Evolutionary conservation across 2,329 filamentous ascomycete species (phyloP), one percentile per base, ranked within the genome.

Genomic region (Dendryphion nanum): DNA sequence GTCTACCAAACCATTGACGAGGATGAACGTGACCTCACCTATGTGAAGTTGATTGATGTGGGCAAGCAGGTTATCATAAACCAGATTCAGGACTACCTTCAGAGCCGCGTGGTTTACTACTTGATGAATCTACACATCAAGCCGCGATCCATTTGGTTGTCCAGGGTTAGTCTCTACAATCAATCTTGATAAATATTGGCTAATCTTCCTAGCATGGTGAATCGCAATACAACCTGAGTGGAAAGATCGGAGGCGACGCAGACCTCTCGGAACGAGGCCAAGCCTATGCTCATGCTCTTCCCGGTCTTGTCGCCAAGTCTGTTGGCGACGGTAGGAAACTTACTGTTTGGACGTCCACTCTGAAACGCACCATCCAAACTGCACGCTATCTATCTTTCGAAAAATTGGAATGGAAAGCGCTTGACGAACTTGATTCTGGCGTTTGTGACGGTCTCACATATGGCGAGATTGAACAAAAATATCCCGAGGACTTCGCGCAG

Each of bases 81-180:
- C 71, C 84, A 86, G 61, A 95, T 98, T 59, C 85, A 89, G 62
- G 93, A 98, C 68, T 98, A 98, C 61, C 76, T 98, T 18, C 93
- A 96, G 65, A 95, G 89, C 65, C 84, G 93, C 41, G 84, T 98
- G 30, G 91, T 98, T 31, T 98, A 98, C 69, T 98, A 96, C 64
- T 81, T 97, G 41, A 96, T 97, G 83, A 98, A 97, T 64, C 76
- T 98, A 26, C 93, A 98, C 70, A 98, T 98, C 66, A 91, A 91
- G 48, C 91, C 91, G 14, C 82, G 93, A 40, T 95, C 89, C 4
- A 95, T 98, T 50, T 98, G 93, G 93, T 73, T 98, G 35, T 97
- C 93, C 51, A 78, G 93, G 48, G 87, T 91, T 74, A 68, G 83
- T 77, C 12, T 14, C 10, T n/a, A 14, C 12, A 2, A 4, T 14